phyloP scores from a whole-genome alignment of 1,139 yeast species.

The Candida sp. region DNA sequence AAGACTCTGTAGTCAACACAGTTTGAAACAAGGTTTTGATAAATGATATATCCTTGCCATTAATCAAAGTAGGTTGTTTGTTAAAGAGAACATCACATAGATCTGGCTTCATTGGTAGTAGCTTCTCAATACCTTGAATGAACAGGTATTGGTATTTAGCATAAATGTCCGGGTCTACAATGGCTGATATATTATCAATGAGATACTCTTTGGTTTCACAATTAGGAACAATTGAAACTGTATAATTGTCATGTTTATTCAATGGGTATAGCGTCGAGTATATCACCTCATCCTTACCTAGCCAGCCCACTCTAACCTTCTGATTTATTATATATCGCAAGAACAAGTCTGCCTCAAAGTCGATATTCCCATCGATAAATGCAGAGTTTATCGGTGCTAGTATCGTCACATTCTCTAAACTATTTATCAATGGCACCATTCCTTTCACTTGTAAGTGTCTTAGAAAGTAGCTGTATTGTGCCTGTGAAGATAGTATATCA shows the following conservation, averaged over 20 bases:
- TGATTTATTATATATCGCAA: conserved; percentile 35
- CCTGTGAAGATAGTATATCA: conserved; percentile 72
- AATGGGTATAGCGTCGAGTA: conserved; percentile 26
- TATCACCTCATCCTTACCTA: conserved; percentile 23
- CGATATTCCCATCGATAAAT: conserved; percentile 26
- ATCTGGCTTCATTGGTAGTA: conserved; percentile 42
- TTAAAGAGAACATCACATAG: conserved; percentile 38
- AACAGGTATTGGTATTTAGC: conserved; percentile 72
- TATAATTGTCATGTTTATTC: conserved; percentile 17
- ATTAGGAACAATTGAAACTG: conserved; percentile 27
- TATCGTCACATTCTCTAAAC: conserved; percentile 64
- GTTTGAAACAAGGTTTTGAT: conserved; percentile 28
- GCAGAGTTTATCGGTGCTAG: conserved; percentile 90
- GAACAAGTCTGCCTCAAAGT: conserved; percentile 18
- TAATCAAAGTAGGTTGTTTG: conserved; percentile 7
- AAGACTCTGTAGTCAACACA: conserved; percentile 26
- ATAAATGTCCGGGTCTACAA: conserved; percentile 60
- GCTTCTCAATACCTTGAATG: conserved; percentile 65
- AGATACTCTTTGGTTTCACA: conserved; percentile 25
- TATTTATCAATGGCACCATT: conserved; percentile 65
- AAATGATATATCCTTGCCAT: conserved; percentile 22
- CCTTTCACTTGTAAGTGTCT: conserved; percentile 64
- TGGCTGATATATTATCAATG: conserved; percentile 48
- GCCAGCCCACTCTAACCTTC: conserved; percentile 30
- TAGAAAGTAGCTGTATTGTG: conserved; percentile 70